Evolutionary conservation across 106 monocot genomes (phyloP).

Genomic region (Chionographis japonica): DNA sequence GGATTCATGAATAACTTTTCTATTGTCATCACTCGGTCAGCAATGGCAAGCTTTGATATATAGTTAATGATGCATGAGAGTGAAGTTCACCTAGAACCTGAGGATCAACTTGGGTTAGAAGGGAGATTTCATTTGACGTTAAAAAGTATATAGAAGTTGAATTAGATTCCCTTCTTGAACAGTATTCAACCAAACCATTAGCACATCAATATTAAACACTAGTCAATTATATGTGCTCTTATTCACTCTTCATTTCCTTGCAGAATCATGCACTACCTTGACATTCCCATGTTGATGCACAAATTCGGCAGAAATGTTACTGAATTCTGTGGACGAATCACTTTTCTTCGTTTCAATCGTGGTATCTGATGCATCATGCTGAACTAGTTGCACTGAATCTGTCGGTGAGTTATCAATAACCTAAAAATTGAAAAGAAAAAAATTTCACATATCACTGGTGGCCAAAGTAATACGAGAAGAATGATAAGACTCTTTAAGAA

Average conservation of each 20-base stretch:
- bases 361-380: background rate
- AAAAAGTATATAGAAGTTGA: too few relatives aligned
- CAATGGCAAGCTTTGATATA: too few relatives aligned
- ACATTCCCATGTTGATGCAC: conserved; percentile 5
- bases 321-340: background rate
- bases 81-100: too few relatives aligned
- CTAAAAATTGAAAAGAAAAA: conserved; percentile 12
- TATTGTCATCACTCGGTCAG: too few relatives aligned
- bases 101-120: too few relatives aligned
- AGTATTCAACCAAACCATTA: too few relatives aligned
- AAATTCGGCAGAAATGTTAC: conserved; percentile 3
- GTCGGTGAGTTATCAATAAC: conserved; percentile 10
- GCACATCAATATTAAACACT: too few relatives aligned
- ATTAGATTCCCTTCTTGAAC: too few relatives aligned
- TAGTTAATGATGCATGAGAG: too few relatives aligned
- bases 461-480: too few relatives aligned
- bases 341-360: conserved; percentile 6
- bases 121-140: too few relatives aligned
- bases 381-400: conserved; percentile 8
- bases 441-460: background rate
- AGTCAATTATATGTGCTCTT: background rate
- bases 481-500: background rate
- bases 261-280: conserved; percentile 19
- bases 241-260: background rate
- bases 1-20: too few relatives aligned